phyloP scores from a whole-genome alignment of 2,329 filamentous ascomycete species.

The Neonectria faginata region DNA sequence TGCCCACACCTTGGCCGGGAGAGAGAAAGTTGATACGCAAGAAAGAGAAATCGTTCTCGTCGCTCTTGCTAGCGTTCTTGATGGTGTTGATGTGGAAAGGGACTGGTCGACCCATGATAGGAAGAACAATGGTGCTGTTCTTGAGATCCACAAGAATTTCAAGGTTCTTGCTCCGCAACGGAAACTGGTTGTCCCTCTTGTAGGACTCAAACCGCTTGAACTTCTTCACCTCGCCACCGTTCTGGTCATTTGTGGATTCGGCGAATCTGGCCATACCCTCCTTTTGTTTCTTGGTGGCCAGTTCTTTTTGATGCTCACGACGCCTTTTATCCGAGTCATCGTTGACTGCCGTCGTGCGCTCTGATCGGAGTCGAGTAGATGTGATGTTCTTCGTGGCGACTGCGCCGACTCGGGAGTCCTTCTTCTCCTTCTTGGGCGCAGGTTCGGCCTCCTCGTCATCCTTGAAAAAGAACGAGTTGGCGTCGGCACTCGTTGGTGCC shows the following conservation, averaged over 20 bases:
- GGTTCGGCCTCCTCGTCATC: slow-evolving; percentile 91
- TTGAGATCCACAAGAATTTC: slow-evolving; percentile 92
- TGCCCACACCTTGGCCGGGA: slow-evolving; percentile 94
- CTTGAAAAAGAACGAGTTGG: slow-evolving; percentile 98
- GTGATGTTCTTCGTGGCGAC: slow-evolving; percentile 96
- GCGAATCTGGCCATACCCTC: slow-evolving; percentile 88
- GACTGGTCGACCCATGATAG: slow-evolving; percentile 96
- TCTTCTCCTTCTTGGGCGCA: slow-evolving; percentile 91
- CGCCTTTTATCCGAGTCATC: slow-evolving; percentile 90
- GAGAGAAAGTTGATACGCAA: slow-evolving; percentile 97
- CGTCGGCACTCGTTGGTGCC: slow-evolving; percentile 89
- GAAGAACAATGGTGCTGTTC: slow-evolving; percentile 89
- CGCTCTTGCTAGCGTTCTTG: slow-evolving; percentile 98
- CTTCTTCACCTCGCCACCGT: slow-evolving; percentile 94
- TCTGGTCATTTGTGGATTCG: slow-evolving; percentile 84
- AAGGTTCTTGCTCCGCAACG: slow-evolving; percentile 82
- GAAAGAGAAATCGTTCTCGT: slow-evolving; percentile 94
- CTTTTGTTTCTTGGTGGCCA: slow-evolving; percentile 86
- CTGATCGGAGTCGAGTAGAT: slow-evolving; percentile 89
- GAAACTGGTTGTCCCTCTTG: slow-evolving; percentile 96
- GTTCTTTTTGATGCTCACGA: slow-evolving; percentile 91
- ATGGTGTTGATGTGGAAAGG: slow-evolving; percentile 98
- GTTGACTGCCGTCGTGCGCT: slow-evolving; percentile 87
- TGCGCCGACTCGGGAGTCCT: slow-evolving; percentile 82
- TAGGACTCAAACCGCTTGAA: slow-evolving; percentile 99